These are phyloP conservation scores for Venturia effusa DNA, from an alignment of 2,329 filamentous ascomycete genomes.

Conservation along the genomic window DNA sequence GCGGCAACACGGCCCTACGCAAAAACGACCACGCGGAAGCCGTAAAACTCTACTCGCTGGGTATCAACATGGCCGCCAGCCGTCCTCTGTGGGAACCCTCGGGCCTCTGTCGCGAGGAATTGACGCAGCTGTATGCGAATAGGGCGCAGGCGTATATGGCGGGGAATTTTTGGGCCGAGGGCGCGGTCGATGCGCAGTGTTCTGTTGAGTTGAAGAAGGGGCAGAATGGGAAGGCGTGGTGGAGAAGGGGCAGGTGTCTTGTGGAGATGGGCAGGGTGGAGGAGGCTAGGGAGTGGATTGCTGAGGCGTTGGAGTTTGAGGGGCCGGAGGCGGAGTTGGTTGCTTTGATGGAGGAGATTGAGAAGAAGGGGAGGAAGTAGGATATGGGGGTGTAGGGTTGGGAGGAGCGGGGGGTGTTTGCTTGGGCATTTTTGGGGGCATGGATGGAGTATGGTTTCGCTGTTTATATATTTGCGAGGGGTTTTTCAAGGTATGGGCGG, in stretches of 20 bases:
- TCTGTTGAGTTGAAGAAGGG: constrained; percentile 79
- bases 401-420: neutral
- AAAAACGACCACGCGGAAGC: constrained; percentile 67
- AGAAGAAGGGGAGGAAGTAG: constrained; percentile 40
- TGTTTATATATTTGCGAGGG: neutral
- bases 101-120: constrained; percentile 74
- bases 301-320: constrained; percentile 71
- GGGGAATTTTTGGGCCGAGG: constrained; percentile 71
- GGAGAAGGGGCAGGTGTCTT: constrained; percentile 73
- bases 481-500: neutral
- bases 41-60: constrained; percentile 70
- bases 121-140: constrained; percentile 70
- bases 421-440: neutral
- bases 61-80: constrained; percentile 75
- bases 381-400: neutral
- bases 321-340: constrained; percentile 39
- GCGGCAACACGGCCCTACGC: constrained; percentile 72
- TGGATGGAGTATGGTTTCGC: neutral
- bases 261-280: constrained; percentile 81
- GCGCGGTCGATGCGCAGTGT: constrained; percentile 73
- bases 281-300: constrained; percentile 73
- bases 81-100: constrained; percentile 83
- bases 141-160: constrained; percentile 85
- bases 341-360: constrained; percentile 31
- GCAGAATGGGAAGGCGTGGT: constrained; percentile 92